These are phyloP conservation scores for Apodospora peruviana DNA, from an alignment of 495 filamentous ascomycete species.

Conservation along the genomic window DNA sequence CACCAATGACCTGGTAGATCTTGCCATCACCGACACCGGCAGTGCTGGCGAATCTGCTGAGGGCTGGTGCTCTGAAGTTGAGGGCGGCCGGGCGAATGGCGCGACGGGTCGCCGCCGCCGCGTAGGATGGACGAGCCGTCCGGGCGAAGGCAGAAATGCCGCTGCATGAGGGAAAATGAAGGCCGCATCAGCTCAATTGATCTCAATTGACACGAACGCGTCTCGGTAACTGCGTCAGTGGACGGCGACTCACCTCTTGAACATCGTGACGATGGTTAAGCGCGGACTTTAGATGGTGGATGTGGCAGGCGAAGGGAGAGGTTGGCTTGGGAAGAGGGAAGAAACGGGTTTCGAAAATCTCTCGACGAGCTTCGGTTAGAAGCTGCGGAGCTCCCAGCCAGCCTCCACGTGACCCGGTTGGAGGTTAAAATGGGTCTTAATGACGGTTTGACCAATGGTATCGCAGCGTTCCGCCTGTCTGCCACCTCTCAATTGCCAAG, in stretches of 20 bases:
- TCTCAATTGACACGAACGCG: conserved; percentile 15
- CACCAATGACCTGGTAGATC: conserved; percentile 69
- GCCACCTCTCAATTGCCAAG: neutral
- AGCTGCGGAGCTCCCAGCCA: conserved; percentile 29
- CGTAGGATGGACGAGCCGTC: conserved; percentile 67
- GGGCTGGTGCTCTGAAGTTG: conserved; percentile 52
- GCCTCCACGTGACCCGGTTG: conserved; percentile 22
- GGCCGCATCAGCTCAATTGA: conserved; percentile 40
- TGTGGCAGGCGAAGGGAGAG: conserved; percentile 29
- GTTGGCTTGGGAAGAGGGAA: conserved; percentile 31
- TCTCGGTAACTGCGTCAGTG: conserved; percentile 4
- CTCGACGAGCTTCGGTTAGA: conserved; percentile 32
- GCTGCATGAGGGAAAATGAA: conserved; percentile 42
- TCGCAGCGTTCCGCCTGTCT: neutral
- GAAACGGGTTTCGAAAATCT: conserved; percentile 35
- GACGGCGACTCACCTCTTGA: conserved; percentile 68
- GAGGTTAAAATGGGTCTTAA: neutral
- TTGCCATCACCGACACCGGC: conserved; percentile 63
- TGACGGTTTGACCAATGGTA: too few species aligned
- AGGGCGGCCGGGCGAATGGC: conserved; percentile 60
- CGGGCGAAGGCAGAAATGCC: conserved; percentile 76
- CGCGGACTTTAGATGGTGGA: conserved; percentile 39
- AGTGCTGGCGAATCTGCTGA: conserved; percentile 67
- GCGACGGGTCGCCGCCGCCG: conserved; percentile 60
- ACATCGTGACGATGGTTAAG: conserved; percentile 65